A percentile compares a stretch with the other conserved stretches of the same genome.
phyloP scores from a whole-genome alignment of 768 basidiomycete genomes.

The Boletus vinaceobasis region DNA sequence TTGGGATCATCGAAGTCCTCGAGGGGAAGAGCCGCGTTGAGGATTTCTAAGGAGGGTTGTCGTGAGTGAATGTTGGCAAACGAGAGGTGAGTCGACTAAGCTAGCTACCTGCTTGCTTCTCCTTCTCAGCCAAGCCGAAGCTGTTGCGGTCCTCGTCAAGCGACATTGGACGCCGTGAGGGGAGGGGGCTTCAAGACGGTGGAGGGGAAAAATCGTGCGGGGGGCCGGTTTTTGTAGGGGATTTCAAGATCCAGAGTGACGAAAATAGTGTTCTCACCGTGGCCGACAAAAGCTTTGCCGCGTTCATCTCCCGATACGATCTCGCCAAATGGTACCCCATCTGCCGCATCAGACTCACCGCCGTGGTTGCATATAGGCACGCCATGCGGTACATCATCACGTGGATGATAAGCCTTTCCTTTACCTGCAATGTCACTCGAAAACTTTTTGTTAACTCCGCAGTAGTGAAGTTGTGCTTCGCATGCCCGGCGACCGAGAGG shows the following conservation, averaged over 20 bases:
- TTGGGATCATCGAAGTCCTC: slow-evolving; percentile 39
- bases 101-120: slow-evolving; percentile 16
- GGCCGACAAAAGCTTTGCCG: neutral
- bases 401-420: slow-evolving; percentile 1
- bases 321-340: neutral
- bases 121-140: slow-evolving; percentile 23
- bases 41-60: neutral
- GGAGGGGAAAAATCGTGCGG: neutral
- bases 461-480: too few species aligned
- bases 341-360: neutral
- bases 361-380: neutral
- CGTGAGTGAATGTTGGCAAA: neutral
- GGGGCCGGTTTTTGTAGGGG: slow-evolving; percentile 11
- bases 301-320: neutral
- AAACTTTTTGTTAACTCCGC: too few species aligned
- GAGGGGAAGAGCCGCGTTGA: slow-evolving; percentile 3
- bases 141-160: slow-evolving; percentile 16
- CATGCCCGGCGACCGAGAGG: too few species aligned
- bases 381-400: slow-evolving; percentile 6
- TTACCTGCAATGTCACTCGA: too few species aligned
- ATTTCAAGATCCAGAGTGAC: neutral
- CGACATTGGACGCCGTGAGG: slow-evolving; percentile 16
- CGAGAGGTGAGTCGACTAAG: neutral
- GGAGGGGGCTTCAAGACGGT: neutral
- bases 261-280: neutral